Evolutionary conservation across 2,329 filamentous ascomycete genomes (phyloP).

Genomic region (Elsinoe necatrix): DNA sequence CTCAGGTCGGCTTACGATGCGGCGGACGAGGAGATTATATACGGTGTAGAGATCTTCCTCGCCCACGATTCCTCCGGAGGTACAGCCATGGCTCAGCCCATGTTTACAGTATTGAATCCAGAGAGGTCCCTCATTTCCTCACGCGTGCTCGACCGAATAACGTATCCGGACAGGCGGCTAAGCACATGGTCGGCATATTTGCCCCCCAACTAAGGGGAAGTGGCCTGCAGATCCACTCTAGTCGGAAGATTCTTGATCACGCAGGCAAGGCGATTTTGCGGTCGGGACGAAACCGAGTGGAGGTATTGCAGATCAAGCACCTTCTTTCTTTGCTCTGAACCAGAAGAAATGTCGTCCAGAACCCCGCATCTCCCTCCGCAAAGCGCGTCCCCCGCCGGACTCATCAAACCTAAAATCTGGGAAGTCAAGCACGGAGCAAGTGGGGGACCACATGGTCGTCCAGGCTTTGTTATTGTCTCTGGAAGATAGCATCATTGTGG

Average conservation of each 20-base stretch:
- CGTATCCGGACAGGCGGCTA: neutral
- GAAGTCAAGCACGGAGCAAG: neutral
- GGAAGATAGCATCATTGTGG: slow-evolving; percentile 10
- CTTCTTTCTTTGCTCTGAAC: slow-evolving; percentile 7
- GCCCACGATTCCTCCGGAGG: neutral
- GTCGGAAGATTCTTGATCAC: neutral
- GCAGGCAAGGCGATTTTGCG: neutral
- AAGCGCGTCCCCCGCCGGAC: slow-evolving; percentile 8
- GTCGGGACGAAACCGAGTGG: slow-evolving; percentile 10
- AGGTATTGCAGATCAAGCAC: slow-evolving; percentile 10
- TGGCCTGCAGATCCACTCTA: slow-evolving; percentile 3
- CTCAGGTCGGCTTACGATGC: neutral
- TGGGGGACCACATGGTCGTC: slow-evolving; percentile 11
- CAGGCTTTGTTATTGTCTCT: neutral
- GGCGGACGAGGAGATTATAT: neutral
- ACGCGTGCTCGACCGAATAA: slow-evolving; percentile 1
- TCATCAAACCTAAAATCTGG: neutral
- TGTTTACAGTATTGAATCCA: neutral
- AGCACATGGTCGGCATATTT: slow-evolving; percentile 5
- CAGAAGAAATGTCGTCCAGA: neutral
- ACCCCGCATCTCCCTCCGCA: slow-evolving; percentile 10
- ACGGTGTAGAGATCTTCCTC: neutral
- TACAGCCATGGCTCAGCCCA: neutral
- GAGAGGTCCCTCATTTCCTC: slow-evolving; percentile 6
- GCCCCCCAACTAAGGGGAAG: neutral